Percentiles rank a stretch among this genome's conserved stretches.
phyloP scores from a whole-genome alignment of 2,329 filamentous ascomycete genomes.

The Exophiala bonariae region DNA sequence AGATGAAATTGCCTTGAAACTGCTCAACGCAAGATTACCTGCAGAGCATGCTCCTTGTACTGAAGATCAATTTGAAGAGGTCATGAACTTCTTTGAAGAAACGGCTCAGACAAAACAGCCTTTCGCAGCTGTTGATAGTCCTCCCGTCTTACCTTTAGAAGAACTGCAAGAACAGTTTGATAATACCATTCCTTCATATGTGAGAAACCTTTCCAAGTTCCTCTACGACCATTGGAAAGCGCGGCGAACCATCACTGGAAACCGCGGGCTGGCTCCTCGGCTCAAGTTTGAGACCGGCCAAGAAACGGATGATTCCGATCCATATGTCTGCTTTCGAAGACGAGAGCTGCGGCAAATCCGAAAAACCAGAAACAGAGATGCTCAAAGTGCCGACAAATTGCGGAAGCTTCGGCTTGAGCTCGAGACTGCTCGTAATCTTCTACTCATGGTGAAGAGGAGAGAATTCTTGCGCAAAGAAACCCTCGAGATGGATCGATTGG shows the following conservation, averaged over 20 bases:
- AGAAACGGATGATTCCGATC: conserved; percentile 92
- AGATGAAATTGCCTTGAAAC: conserved; percentile 80
- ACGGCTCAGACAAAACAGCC: conserved; percentile 81
- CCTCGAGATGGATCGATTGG: conserved; percentile 69
- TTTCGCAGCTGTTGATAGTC: conserved; percentile 85
- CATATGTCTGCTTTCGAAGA: conserved; percentile 96
- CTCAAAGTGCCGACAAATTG: conserved; percentile 90
- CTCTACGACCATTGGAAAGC: conserved; percentile 90
- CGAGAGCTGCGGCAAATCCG: conserved; percentile 91
- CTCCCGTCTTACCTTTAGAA: conserved; percentile 72
- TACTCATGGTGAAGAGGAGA: conserved; percentile 74
- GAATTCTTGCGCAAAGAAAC: conserved; percentile 78
- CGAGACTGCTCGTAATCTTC: conserved; percentile 80
- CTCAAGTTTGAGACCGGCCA: conserved; percentile 86
- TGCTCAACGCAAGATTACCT: conserved; percentile 76
- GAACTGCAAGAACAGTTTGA: conserved; percentile 72
- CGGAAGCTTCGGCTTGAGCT: conserved; percentile 88
- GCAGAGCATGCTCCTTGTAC: conserved; percentile 63
- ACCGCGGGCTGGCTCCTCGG: conserved; percentile 70
- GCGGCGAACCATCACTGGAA: conserved; percentile 65
- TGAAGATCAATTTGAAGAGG: conserved; percentile 88
- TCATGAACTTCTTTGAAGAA: conserved; percentile 94
- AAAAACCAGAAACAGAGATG: conserved; percentile 91
- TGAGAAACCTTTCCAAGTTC: conserved; percentile 66
- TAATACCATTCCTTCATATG: conserved; percentile 54